A percentile compares a stretch with the other conserved stretches of the same genome.
These are phyloP conservation scores for Candolleomyces eurysporus DNA, from an alignment of 768 basidiomycete species.

Conservation along the genomic window DNA sequence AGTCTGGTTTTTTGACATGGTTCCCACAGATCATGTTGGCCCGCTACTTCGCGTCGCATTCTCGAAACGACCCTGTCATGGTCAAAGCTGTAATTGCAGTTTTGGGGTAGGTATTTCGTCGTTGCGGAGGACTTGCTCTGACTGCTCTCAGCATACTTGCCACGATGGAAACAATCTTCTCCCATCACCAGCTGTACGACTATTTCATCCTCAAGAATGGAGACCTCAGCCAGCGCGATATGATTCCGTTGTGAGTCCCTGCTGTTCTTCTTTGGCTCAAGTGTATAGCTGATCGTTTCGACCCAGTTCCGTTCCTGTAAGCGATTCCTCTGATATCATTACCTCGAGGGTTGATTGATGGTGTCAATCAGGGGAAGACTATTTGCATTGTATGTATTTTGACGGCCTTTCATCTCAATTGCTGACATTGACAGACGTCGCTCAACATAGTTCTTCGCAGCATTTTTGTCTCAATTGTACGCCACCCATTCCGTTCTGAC, in stretches of 20 bases:
- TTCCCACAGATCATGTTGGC: not conserved
- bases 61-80: not conserved
- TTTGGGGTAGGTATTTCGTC: not conserved
- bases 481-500: not conserved
- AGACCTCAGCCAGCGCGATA: not conserved
- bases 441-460: not conserved
- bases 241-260: not conserved
- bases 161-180: not conserved
- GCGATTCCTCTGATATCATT: not conserved
- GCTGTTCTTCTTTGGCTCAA: not conserved
- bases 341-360: no score
- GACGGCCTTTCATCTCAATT: not conserved
- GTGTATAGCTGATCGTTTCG: not conserved
- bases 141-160: not conserved
- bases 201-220: not conserved
- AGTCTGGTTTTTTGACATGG: no score
- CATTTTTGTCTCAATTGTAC: slow-evolving; percentile 1
- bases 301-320: not conserved
- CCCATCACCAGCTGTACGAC: slow-evolving; percentile 2
- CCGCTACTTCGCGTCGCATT: slow-evolving; percentile 3
- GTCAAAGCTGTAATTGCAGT: not conserved
- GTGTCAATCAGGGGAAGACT: not conserved
- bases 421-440: not conserved
- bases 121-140: not conserved
- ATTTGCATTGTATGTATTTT: not conserved